phyloP scores from a whole-genome alignment of 768 basidiomycete genomes.

The Mycena galopus region DNA sequence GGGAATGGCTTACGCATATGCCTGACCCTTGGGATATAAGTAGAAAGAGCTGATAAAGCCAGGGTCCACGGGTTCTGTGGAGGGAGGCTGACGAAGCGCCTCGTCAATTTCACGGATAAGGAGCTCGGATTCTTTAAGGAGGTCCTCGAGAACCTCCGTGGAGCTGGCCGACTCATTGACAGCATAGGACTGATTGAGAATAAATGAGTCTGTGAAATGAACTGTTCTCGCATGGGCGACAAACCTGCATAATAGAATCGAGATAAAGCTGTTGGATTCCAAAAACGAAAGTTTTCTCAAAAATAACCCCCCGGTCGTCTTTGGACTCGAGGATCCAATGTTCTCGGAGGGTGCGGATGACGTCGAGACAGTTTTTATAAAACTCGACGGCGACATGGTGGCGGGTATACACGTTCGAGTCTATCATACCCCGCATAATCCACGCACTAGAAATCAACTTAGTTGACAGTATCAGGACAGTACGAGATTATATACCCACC shows the following conservation, averaged over 20 bases:
- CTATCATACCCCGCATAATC: slow-evolving; percentile 35
- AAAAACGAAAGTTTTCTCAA: slow-evolving; percentile 34
- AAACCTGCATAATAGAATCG: slow-evolving; percentile 35
- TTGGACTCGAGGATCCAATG: slow-evolving; percentile 24
- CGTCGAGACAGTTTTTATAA: slow-evolving; percentile 15
- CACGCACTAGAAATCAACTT: slow-evolving; percentile 26
- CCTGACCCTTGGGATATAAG: slow-evolving; percentile 31
- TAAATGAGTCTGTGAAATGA: not conserved
- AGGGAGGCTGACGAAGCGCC: slow-evolving; percentile 7
- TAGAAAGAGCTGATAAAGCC: slow-evolving; percentile 31
- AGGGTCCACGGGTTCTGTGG: slow-evolving; percentile 12
- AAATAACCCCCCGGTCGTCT: slow-evolving; percentile 23
- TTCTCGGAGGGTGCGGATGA: slow-evolving; percentile 30
- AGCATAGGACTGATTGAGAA: slow-evolving; percentile 6
- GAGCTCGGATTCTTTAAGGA: slow-evolving; percentile 28
- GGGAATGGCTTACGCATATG: slow-evolving; percentile 28
- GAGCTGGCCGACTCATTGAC: not conserved
- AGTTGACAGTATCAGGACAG: not conserved
- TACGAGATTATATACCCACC: slow-evolving; percentile 24
- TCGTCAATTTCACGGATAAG: slow-evolving; percentile 30
- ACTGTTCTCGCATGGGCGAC: not conserved
- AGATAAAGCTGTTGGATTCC: slow-evolving; percentile 33
- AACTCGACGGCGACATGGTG: slow-evolving; percentile 29
- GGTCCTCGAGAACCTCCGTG: slow-evolving; percentile 9
- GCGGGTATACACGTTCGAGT: not conserved